Percentiles rank a stretch among this genome's conserved stretches.
Evolutionary conservation across 768 basidiomycete species (phyloP).

Genomic region (Leucocoprinus sp.): DNA sequence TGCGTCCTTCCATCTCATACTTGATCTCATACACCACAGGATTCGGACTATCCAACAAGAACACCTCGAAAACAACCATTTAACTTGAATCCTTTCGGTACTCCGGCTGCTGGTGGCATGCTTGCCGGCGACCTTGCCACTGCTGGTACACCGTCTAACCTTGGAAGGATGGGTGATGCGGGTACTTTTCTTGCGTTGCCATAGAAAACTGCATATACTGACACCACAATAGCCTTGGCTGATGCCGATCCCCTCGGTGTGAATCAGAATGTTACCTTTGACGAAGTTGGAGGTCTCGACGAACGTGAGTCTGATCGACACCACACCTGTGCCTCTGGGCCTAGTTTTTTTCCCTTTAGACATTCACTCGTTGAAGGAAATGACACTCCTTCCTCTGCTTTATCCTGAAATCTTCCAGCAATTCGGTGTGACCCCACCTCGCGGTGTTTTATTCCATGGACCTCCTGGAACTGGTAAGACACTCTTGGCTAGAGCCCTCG

Average conservation of each 20-base stretch:
- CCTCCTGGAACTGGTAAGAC: constrained; percentile 99
- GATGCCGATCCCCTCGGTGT: constrained; percentile 96
- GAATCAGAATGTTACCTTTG: constrained; percentile 89
- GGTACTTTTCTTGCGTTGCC: constrained; percentile 30
- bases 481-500: constrained; percentile 85
- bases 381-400: constrained; percentile 90
- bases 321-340: neutral
- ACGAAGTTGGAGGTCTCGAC: constrained; percentile 93
- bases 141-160: constrained; percentile 74
- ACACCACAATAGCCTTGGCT: constrained; percentile 53
- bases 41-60: constrained; percentile 62
- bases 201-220: constrained; percentile 14
- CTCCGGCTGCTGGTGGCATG: constrained; percentile 46
- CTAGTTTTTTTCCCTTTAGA: constrained; percentile 39
- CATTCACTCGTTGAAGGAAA: constrained; percentile 95
- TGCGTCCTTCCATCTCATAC: neutral
- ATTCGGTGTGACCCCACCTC: constrained; percentile 89
- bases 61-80: constrained; percentile 59
- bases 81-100: constrained; percentile 45
- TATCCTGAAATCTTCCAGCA: constrained; percentile 97
- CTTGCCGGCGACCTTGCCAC: constrained; percentile 57
- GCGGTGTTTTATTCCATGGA: constrained; percentile 95
- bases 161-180: constrained; percentile 78
- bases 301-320: constrained; percentile 53
- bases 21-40: constrained; percentile 28